Base-by-base conservation (phyloP, 2,329 filamentous ascomycete genomes). In the Colletotrichum salicis region DNA sequence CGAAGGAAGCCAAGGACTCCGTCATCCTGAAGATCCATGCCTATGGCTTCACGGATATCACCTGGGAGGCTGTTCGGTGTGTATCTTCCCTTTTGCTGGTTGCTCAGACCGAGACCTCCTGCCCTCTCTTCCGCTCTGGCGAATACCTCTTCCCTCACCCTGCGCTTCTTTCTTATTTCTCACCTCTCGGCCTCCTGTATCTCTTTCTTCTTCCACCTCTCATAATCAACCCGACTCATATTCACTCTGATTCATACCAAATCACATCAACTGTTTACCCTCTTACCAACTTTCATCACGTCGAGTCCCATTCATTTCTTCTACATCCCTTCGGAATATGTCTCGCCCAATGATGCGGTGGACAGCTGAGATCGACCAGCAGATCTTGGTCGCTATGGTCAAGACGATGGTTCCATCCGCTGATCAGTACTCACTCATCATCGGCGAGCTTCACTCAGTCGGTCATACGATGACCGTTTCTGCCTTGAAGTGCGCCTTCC, bases 51-150 rank as follows among this genome's bases (percentile, higher is more conserved):
- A 64, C 73, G 5, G 81, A 67, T n/a, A 52, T 83, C 13, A 82
- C 82, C 6, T 86, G 84, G 83, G 82, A 86, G 51, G 84, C 78
- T 2, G 79, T 86, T 62, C 83, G 85, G 85, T 86, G 79, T 61
- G 83, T 78, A 11, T 4, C 37, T 41, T 12, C 35, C 27, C 27
- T 29, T 29, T 29, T 29, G 27, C 27, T 29, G 27, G 27, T 29
- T 29, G 27, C 27, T 29, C 27, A 29, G 27, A 29, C 27, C 27
- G 27, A 29, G 27, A 29, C 27, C 12, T 1, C 37, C 15, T 41
- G 37, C 37, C 6, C 15, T 41, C 37, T 3, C 1, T 58, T 19
- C 27, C 24, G 1, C 29, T 5, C 13, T 37, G 19, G 10, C 13
- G 19, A 27, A 58, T 69, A 37, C 48, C 48, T 66, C 55, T 65